A percentile compares a stretch with the other conserved stretches of the same genome.
phyloP scores from a whole-genome alignment of 495 filamentous ascomycete species.

The Staphylotrichum tortipilum region DNA sequence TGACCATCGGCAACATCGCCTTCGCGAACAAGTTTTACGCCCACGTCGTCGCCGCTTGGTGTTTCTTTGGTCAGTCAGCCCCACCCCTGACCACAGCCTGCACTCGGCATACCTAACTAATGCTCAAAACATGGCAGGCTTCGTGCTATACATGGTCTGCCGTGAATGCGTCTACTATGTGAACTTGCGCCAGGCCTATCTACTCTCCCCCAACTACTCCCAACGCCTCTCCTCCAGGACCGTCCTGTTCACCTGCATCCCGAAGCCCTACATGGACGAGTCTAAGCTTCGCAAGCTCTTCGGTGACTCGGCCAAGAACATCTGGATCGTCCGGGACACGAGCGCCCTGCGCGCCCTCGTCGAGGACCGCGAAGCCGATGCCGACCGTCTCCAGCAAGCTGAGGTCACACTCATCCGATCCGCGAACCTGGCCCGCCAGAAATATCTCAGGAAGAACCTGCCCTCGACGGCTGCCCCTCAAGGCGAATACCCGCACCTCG shows the following conservation, averaged over 20 bases:
- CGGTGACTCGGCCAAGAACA: slow-evolving; percentile 48
- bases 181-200: slow-evolving; percentile 61
- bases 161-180: slow-evolving; percentile 63
- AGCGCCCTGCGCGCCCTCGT: slow-evolving; percentile 49
- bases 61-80: slow-evolving; percentile 55
- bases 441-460: slow-evolving; percentile 37
- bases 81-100: too few relatives aligned
- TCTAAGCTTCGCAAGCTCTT: slow-evolving; percentile 50
- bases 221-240: slow-evolving; percentile 59
- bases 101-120: too few relatives aligned
- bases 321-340: slow-evolving; percentile 56
- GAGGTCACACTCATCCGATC: slow-evolving; percentile 57
- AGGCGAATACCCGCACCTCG: neutral
- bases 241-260: slow-evolving; percentile 61
- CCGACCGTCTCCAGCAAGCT: slow-evolving; percentile 53
- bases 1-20: slow-evolving; percentile 61
- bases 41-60: slow-evolving; percentile 48
- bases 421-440: slow-evolving; percentile 48
- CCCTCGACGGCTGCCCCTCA: slow-evolving; percentile 20
- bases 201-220: slow-evolving; percentile 58
- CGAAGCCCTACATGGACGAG: slow-evolving; percentile 49
- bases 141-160: slow-evolving; percentile 56
- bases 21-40: slow-evolving; percentile 49
- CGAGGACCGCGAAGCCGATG: slow-evolving; percentile 48
- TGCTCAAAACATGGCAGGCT: too few relatives aligned